A percentile compares a stretch with the other conserved stretches of the same genome.
These are phyloP conservation scores for Fusarium newnesense DNA, from an alignment of 2,329 filamentous ascomycete genomes.

Conservation along the genomic window DNA sequence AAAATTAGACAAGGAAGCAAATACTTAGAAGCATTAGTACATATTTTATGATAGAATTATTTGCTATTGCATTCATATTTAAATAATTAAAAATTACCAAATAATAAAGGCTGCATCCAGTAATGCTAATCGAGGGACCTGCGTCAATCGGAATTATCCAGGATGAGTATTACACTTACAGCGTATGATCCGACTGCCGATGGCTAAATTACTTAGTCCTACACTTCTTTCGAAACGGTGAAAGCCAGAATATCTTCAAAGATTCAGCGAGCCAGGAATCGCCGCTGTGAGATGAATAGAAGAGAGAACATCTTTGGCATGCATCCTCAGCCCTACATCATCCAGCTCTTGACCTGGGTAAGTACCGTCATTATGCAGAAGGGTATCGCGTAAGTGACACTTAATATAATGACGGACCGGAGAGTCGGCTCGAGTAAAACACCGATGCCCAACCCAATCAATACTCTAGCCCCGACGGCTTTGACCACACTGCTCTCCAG, in stretches of 20 bases:
- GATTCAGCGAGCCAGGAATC: too few relatives aligned
- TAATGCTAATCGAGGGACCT: neutral
- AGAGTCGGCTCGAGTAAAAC: too few relatives aligned
- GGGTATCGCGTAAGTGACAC: too few relatives aligned
- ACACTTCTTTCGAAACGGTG: neutral
- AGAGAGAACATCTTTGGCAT: too few relatives aligned
- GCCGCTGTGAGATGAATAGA: too few relatives aligned
- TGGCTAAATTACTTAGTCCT: neutral
- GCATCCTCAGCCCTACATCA: too few relatives aligned
- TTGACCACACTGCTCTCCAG: too few relatives aligned
- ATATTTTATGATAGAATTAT: neutral
- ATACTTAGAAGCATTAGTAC: neutral
- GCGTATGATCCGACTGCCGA: neutral
- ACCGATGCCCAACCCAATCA: too few relatives aligned
- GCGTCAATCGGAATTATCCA: neutral
- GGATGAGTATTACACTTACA: neutral
- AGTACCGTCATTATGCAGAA: too few relatives aligned
- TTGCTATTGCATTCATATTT: neutral
- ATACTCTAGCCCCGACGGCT: too few relatives aligned
- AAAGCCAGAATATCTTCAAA: rapidly evolving
- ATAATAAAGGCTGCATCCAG: neutral
- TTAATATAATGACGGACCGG: too few relatives aligned
- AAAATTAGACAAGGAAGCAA: neutral
- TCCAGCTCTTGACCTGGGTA: too few relatives aligned
- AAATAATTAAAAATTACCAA: neutral